Base-by-base conservation (phyloP, 495 filamentous ascomycete species). In the Amniculicola lignicola region DNA sequence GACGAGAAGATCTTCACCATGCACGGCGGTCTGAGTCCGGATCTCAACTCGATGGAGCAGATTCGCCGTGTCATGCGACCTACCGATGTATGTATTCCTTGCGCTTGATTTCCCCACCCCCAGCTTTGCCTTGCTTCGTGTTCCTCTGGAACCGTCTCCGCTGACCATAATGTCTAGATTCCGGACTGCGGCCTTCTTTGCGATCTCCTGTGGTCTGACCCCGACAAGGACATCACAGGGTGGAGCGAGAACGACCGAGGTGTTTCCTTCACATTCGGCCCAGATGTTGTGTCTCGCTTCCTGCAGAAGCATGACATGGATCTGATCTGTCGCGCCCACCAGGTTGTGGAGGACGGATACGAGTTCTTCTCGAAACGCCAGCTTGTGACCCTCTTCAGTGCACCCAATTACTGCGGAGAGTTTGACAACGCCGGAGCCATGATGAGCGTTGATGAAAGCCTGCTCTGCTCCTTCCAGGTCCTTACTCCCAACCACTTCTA, bases 1-100 rank as follows among this genome's bases (percentile, higher is more conserved):
- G 93, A 98, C 69, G 93, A 98, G 80, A 98, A 98, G 86, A 98
- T 98, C 66, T 97, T 98, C 81, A 98, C 93, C 57, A 98, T 98
- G 93, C 93, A 98, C 73, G 93, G 93, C 66, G 93, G 93, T 64
- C 76, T 98, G 67, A 96, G 93, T 68, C 93, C 93, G 23, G 93
- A 98, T 67, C 77, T 98, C 42, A 98, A 97, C 79, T 96, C 93
- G 25, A 98, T 98, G 93, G 93, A 98, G 77, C 93, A 98, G 76
- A 98, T 98, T 59, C 88, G 93, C 66, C 87, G 93, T 60, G 93
- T 98, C 56, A 98, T 98, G 93, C 85, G 93, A 57, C 93, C 93
- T 47, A 98, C 93, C 62, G 93, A 98, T 83, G 93, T 98, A 85
- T 80, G 85, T 40, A 40, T 40, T 19, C 6, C 16, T 10, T 18